Evolutionary conservation across 2,329 filamentous ascomycete species (phyloP).

Genomic region (Diaporthe nobilis): DNA sequence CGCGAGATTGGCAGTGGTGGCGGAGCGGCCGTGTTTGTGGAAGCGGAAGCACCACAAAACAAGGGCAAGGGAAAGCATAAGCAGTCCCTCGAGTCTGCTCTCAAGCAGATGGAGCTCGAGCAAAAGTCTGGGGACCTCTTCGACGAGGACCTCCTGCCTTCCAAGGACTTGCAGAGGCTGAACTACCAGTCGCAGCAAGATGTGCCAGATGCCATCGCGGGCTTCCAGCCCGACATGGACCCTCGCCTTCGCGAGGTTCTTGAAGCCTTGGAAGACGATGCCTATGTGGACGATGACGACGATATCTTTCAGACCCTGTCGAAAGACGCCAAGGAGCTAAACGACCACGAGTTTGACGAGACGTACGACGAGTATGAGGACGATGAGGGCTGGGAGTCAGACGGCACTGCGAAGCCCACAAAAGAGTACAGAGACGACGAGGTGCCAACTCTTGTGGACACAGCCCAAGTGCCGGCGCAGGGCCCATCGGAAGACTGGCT

Average conservation of each 20-base stretch:
- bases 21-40: constrained; percentile 86
- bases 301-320: constrained; percentile 78
- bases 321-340: constrained; percentile 64
- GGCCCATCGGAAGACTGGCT: constrained; percentile 86
- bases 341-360: constrained; percentile 83
- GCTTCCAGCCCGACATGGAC: constrained; percentile 99
- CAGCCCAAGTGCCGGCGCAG: constrained; percentile 67
- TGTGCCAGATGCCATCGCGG: constrained; percentile 89
- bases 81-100: constrained; percentile 84
- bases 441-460: constrained; percentile 63
- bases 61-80: constrained; percentile 83
- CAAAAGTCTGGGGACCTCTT: constrained; percentile 71
- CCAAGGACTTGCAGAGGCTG: constrained; percentile 80
- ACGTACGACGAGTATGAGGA: constrained; percentile 70
- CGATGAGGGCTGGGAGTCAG: constrained; percentile 94
- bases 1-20: constrained; percentile 84
- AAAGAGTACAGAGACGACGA: constrained; percentile 68
- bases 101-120: constrained; percentile 73
- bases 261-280: constrained; percentile 95
- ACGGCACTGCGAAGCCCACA: constrained; percentile 86
- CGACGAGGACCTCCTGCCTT: constrained; percentile 82
- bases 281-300: constrained; percentile 90
- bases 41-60: constrained; percentile 72
- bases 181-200: constrained; percentile 96
- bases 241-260: constrained; percentile 90